Conservation (phyloP, 768 basidiomycete species). For the Tylopilus felleus region DNA sequence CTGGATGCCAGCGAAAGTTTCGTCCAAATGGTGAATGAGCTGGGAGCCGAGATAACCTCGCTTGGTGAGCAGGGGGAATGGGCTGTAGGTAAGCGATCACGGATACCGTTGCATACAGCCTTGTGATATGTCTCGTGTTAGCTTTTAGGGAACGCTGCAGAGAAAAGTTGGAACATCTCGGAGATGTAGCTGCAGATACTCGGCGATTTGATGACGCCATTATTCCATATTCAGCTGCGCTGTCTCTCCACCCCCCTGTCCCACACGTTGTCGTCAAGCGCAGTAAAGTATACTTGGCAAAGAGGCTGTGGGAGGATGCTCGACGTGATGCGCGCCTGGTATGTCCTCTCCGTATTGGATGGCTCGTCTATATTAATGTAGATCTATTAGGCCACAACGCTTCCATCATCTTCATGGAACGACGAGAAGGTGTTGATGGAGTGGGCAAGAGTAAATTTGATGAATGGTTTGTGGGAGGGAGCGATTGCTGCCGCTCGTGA, state of each 20-base stretch:
- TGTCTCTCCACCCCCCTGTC: neutral
- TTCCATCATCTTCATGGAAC: too few species aligned
- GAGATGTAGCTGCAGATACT: neutral
- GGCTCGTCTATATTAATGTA: too few species aligned
- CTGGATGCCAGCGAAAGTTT: neutral
- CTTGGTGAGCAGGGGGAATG: neutral
- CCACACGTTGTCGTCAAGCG: neutral
- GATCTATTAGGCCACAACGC: too few species aligned
- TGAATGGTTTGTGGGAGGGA: too few species aligned
- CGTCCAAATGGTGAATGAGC: neutral
- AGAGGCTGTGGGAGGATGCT: neutral
- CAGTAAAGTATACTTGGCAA: neutral
- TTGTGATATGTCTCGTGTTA: neutral
- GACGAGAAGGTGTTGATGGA: too few species aligned
- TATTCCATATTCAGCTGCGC: neutral
- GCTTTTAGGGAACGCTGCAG: neutral
- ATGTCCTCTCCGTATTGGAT: too few species aligned
- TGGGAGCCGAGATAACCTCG: neutral
- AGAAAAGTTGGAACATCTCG: neutral
- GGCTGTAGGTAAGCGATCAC: neutral
- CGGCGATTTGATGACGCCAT: neutral
- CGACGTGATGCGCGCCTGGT: neutral
- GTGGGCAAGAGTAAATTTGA: too few species aligned
- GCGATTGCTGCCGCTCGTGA: neutral
- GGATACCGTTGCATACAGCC: neutral